A percentile compares a stretch with the other conserved stretches of the same genome.
Conservation (phyloP, 179 eudicot species). For the Corrigiola litoralis region DNA sequence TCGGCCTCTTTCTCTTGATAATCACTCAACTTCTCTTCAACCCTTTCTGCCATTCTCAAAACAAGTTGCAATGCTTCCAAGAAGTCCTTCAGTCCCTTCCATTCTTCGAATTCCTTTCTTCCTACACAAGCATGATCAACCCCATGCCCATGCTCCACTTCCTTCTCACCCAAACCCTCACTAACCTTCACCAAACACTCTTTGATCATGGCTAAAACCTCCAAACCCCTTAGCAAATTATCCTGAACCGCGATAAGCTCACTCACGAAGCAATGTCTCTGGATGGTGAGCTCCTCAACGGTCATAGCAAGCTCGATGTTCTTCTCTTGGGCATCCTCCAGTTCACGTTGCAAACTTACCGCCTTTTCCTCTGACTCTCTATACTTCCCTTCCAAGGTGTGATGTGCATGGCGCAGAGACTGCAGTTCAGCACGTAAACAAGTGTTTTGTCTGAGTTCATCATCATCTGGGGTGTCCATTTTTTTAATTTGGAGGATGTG, state of each 20-base stretch:
- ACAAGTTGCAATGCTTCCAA: constrained; percentile 23
- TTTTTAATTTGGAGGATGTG: not conserved
- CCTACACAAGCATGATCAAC: no score
- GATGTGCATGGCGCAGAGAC: constrained; percentile 5
- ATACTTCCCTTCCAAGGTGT: constrained; percentile 12
- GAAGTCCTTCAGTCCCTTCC: constrained; percentile 3
- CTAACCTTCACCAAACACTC: constrained; percentile 34
- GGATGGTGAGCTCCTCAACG: constrained; percentile 26
- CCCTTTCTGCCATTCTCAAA: constrained; percentile 22
- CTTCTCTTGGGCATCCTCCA: constrained; percentile 18
- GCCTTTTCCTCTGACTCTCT: constrained; percentile 20
- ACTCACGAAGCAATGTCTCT: constrained; percentile 23
- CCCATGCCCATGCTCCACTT: constrained; percentile 15
- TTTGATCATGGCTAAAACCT: constrained; percentile 22
- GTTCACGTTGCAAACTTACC: constrained; percentile 11
- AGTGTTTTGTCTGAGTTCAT: constrained; percentile 8
- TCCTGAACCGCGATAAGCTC: constrained; percentile 10
- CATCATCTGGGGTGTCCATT: constrained; percentile 19
- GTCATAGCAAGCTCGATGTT: constrained; percentile 10
- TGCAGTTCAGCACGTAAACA: constrained; percentile 16
- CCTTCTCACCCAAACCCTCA: constrained; percentile 17
- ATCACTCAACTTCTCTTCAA: constrained; percentile 30
- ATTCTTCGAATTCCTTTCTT: no score
- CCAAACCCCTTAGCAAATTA: constrained; percentile 11
- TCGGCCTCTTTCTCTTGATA: constrained; percentile 28